Evolutionary conservation across 2,329 filamentous ascomycete genomes (phyloP), one percentile per base, ranked within the genome.

Genomic region (Fusarium sp.): DNA sequence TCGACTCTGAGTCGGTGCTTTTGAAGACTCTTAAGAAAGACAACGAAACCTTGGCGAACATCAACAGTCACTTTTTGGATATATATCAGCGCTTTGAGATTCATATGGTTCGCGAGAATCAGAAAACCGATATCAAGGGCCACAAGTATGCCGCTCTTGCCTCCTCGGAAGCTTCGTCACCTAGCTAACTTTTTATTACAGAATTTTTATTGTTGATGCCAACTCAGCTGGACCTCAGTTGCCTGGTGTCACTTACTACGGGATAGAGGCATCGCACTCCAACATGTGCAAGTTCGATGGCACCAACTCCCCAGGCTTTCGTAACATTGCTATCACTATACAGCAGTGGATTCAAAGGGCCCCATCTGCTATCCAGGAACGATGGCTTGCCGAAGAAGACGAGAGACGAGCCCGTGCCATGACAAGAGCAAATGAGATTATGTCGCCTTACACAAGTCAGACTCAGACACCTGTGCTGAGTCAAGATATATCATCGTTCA

Each of bases 51-150:
- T 82, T 95, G 10, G 89, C 92, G 76, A 91, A 92, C 69, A 94
- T 95, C 80, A 94, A 93, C 80, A 89, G 85, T 58, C 87, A 91
- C 65, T 95, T 95, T 74, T 85, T 91, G 24, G 90, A 94, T 58
- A 90, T 94, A 35, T 90, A 93, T 71, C 88, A 90, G 64, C 87
- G 90, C 4, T 94, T 93, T 78, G 88, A 90, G 73, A 90, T 95
- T 57, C 92, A 93, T 77, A 94, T 94, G 87, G 93, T 91, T 42
- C 92, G 94, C 63, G 93, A 95, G 79, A 91, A 91, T 51, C 89
- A 91, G 74, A 92, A 91, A 70, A 93, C 92, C 1, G 90, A 94
- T 72, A 77, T 94, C 41, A 91, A 89, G 74, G 90, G 89, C 5
- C 90, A 90, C 2, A 90, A 83, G 83, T 85, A 76, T 51, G 83